Evolutionary conservation across 257 asterid species (phyloP), one percentile per base, ranked within the genome.

Genomic region (Primulina tabacum): DNA sequence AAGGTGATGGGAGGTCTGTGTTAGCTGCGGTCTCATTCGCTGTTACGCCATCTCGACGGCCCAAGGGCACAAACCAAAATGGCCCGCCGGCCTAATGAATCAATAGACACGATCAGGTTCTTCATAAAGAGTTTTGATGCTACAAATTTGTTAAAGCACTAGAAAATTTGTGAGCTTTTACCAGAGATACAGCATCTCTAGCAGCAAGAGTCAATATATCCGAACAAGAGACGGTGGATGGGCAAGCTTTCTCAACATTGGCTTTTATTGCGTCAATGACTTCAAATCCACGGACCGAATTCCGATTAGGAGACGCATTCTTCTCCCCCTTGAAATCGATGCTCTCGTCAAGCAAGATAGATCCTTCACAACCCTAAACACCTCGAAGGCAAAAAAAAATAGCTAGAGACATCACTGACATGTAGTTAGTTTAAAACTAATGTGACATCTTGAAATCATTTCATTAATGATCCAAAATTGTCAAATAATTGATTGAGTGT

Each of bases 281-380:
- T 67, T 89, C 92, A 38, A 72, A 89, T 26, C 96, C 96, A 59
- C 92, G 87, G 10, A 63, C 92, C 6, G 95, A 89, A 63, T 87
- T 83, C 59, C 71, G 67, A 65, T 89, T 89, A 17, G 90, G 77
- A 14, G 53, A 6, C 8, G 90, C 86, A 12, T 73, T 79, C 69
- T 87, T 89, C 81, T 89, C 95, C 57, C 96, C 88, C 18, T 18
- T 73, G 82, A 86, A 78, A 29, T 73, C 72, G 75, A 84, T 78
- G 68, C 75, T 84, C 73, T 78, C 89, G 43, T 89, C 96, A 5
- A 89, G 84, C 59, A 89, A 71, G 67, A 89, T 75, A 2, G 96
- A 89, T 62, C 92, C 95, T 26, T 89, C 96, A 64, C 96, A 89
- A 2, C 96, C 94, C 96, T 89, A 62, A 12, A 60, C n/a, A 62